Evolutionary conservation across 805 yeast genomes (phyloP).

Genomic region (Wickerhamiella hasegawae): DNA sequence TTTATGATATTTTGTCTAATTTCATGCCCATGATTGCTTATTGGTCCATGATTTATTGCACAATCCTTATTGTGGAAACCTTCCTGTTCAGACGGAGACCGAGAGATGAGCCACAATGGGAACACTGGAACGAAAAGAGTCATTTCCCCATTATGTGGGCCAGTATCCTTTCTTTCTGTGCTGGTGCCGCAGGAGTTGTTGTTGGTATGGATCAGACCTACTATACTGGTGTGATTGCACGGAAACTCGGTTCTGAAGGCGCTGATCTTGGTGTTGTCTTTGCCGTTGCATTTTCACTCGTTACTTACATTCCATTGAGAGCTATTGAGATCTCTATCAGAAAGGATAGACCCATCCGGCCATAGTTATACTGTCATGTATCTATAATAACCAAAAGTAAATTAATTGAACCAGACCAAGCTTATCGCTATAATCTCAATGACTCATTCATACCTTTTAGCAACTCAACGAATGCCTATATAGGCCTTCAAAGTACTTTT

Average conservation of each 20-base stretch:
- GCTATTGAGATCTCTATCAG: constrained; percentile 44
- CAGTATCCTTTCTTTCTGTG: constrained; percentile 43
- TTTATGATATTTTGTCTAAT: constrained; percentile 57
- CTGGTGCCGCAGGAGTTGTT: constrained; percentile 70
- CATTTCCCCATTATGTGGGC: constrained; percentile 58
- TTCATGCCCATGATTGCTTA: constrained; percentile 85
- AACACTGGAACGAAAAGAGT: constrained; percentile 48
- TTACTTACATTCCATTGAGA: constrained; percentile 49
- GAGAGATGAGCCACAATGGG: constrained; percentile 50
- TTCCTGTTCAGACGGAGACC: constrained; percentile 42
- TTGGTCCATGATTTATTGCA: constrained; percentile 73
- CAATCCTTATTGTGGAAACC: constrained; percentile 59
- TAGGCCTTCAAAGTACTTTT: too few relatives aligned
- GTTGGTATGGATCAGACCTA: constrained; percentile 81
- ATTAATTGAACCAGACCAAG: too few relatives aligned
- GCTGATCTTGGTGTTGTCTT: constrained; percentile 79
- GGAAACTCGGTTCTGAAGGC: constrained; percentile 43
- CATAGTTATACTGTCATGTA: too few relatives aligned
- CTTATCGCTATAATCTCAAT: too few relatives aligned
- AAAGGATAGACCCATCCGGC: constrained; percentile 9
- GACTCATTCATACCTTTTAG: too few relatives aligned
- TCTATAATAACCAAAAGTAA: too few relatives aligned
- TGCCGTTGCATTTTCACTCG: constrained; percentile 51
- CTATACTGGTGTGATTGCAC: constrained; percentile 64
- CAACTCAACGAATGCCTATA: too few relatives aligned